These are phyloP conservation scores for Xylaria sp. DNA, from an alignment of 2,329 filamentous ascomycete species.

Conservation along the genomic window DNA sequence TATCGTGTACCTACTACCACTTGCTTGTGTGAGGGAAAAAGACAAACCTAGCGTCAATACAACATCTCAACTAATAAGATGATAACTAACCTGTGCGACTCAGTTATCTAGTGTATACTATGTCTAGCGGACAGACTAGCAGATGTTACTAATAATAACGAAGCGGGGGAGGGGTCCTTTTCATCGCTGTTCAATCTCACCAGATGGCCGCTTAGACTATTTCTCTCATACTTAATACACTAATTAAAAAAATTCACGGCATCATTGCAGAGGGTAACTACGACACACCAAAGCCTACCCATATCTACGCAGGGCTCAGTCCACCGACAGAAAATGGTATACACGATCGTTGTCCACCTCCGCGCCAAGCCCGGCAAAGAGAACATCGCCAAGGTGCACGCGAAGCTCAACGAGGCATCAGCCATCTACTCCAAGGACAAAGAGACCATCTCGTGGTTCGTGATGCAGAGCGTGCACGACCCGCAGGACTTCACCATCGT, in stretches of 20 bases:
- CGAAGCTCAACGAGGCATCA: conserved; percentile 80
- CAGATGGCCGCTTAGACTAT: not conserved
- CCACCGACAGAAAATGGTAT: conserved; percentile 62
- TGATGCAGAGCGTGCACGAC: conserved; percentile 80
- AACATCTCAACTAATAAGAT: not conserved
- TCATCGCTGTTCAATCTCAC: conserved; percentile 14
- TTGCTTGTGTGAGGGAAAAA: not conserved
- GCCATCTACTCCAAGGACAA: conserved; percentile 77
- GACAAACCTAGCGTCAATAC: not conserved
- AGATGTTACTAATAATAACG: not conserved
- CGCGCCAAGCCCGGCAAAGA: conserved; percentile 74
- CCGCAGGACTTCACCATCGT: conserved; percentile 78
- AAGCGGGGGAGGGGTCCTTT: conserved; percentile 23
- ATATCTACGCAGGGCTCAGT: not conserved
- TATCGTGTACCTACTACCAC: not conserved
- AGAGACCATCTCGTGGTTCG: conserved; percentile 77
- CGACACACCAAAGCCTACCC: not conserved
- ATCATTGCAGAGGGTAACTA: not conserved
- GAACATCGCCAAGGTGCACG: conserved; percentile 72
- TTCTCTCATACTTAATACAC: conserved; percentile 4
- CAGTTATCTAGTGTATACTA: not conserved
- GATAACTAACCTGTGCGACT: not conserved
- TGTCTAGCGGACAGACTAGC: not conserved
- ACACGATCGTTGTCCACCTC: conserved; percentile 76
- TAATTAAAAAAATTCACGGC: conserved; percentile 6